Conservation (phyloP, 306 rosid species). For the Arachis hypogaea region DNA sequence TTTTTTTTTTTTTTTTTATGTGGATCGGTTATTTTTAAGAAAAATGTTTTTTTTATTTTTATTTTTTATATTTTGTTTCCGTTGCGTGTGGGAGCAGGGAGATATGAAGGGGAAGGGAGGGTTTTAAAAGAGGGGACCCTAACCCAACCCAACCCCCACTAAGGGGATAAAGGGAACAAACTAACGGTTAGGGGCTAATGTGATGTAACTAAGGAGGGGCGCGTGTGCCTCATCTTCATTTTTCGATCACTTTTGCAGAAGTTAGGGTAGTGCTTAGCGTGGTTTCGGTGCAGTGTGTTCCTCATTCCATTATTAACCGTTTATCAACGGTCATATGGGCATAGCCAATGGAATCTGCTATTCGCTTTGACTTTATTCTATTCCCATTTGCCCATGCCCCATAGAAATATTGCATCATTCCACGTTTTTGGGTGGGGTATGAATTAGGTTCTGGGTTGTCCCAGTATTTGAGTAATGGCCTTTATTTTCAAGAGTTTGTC, state of each 20-base stretch:
- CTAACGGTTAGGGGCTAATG: conserved; percentile 47
- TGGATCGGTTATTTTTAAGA: neutral
- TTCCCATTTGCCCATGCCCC: neutral
- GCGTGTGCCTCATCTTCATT: neutral
- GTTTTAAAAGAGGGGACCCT: conserved; percentile 27
- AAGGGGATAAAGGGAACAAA: conserved; percentile 48
- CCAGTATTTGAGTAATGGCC: neutral
- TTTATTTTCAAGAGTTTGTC: neutral
- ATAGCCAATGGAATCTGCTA: neutral
- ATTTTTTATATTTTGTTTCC: conserved; percentile 10
- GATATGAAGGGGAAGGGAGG: conserved; percentile 11
- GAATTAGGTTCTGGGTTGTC: neutral
- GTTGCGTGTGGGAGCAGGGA: conserved; percentile 48
- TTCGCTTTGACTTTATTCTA: neutral
- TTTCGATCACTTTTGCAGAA: neutral
- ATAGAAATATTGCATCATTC: neutral
- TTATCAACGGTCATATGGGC: conserved; percentile 23
- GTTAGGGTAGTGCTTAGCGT: neutral
- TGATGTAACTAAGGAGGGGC: neutral
- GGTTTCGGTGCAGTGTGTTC: neutral
- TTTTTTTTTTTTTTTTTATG: neutral
- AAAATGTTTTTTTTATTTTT: neutral
- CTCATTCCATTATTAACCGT: neutral
- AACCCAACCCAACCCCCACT: conserved; percentile 38
- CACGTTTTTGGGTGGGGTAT: neutral